A percentile compares a stretch with the other conserved stretches of the same genome.
phyloP scores from a whole-genome alignment of 306 rosid species.

The Hippophae gyantsensis region DNA sequence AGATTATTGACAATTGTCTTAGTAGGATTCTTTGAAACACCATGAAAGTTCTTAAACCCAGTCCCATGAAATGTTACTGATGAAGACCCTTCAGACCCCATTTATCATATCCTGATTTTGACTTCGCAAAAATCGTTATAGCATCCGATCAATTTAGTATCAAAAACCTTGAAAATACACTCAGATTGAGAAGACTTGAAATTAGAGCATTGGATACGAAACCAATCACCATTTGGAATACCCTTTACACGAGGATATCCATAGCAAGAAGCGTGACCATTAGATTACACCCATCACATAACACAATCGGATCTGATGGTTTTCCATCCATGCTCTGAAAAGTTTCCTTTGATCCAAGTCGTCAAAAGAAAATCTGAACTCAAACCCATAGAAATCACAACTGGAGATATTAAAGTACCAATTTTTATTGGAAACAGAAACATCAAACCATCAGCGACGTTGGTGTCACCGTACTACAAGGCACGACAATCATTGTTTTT shows the following conservation, averaged over 20 bases:
- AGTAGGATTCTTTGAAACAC: slow-evolving; percentile 92
- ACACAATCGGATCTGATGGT: too few species aligned
- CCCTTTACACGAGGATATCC: too few species aligned
- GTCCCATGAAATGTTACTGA: slow-evolving; percentile 66
- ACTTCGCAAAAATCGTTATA: slow-evolving; percentile 9
- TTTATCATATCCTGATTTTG: slow-evolving; percentile 28
- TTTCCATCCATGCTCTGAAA: too few species aligned
- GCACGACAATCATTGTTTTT: slow-evolving; percentile 1
- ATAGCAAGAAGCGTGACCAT: too few species aligned
- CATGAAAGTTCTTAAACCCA: slow-evolving; percentile 95
- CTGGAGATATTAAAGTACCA: too few species aligned
- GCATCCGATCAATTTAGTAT: slow-evolving; percentile 9
- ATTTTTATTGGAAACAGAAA: too few species aligned
- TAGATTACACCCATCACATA: too few species aligned
- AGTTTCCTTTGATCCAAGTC: background rate
- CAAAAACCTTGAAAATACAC: too few species aligned
- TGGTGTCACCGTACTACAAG: slow-evolving; percentile 19
- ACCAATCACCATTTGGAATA: too few species aligned
- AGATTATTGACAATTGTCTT: slow-evolving; percentile 62
- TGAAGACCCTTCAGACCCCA: slow-evolving; percentile 95
- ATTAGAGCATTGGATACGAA: too few species aligned
- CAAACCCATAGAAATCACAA: too few species aligned
- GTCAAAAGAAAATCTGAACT: background rate
- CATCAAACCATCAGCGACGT: background rate
- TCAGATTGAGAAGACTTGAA: too few species aligned